Conservation (phyloP, 2,329 filamentous ascomycete genomes). For the Neonectria coccinea region DNA sequence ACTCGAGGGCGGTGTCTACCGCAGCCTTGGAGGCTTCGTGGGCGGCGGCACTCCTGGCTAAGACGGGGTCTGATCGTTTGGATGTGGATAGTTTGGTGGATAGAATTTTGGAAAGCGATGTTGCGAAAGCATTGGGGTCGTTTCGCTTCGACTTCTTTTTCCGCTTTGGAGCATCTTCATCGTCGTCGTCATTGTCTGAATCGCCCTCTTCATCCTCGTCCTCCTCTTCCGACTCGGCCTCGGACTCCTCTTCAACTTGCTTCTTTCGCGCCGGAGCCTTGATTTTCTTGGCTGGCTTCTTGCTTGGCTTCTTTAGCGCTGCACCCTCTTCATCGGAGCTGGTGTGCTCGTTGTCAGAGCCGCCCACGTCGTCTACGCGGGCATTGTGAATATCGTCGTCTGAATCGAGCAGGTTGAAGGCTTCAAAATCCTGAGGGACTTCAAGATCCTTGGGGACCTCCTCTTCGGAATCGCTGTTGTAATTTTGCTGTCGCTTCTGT, state of each 20-base stretch:
- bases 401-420: conserved; percentile 67
- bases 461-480: conserved; percentile 66
- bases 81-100: conserved; percentile 86
- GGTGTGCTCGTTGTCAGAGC: conserved; percentile 51
- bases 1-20: conserved; percentile 81
- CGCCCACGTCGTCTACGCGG: conserved; percentile 61
- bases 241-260: conserved; percentile 34
- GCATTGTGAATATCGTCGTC: conserved; percentile 69
- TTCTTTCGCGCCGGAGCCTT: conserved; percentile 45
- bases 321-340: conserved; percentile 53
- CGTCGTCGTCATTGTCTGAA: conserved; percentile 55
- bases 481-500: conserved; percentile 61
- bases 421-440: conserved; percentile 59
- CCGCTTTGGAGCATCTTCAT: conserved; percentile 50
- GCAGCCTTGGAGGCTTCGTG: conserved; percentile 78
- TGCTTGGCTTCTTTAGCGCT: conserved; percentile 46
- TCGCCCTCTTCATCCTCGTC: conserved; percentile 43
- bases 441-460: conserved; percentile 58
- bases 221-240: conserved; percentile 39
- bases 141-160: conserved; percentile 82
- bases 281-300: conserved; percentile 48
- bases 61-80: conserved; percentile 89
- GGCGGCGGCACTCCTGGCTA: conserved; percentile 83
- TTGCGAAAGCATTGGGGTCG: conserved; percentile 91
- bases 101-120: conserved; percentile 92